phyloP scores from a whole-genome alignment of 1,284 basidiomycete species.

The Anthracocystis walkeri region DNA sequence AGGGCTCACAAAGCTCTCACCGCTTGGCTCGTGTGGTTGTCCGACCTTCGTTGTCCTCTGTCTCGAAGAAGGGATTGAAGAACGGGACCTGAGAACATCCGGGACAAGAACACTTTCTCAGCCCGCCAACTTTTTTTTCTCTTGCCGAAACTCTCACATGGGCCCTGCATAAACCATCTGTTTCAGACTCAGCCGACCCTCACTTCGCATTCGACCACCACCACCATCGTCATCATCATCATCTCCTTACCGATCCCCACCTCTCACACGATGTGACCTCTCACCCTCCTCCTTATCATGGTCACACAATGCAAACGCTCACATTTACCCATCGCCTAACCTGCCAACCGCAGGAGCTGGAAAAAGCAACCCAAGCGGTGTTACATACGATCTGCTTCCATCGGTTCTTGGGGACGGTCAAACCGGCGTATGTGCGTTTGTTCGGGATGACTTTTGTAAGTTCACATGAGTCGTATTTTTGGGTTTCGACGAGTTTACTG shows the following conservation, averaged over 20 bases:
- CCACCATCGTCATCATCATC: constrained; percentile 5
- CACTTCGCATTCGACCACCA: neutral
- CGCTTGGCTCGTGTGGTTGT: neutral
- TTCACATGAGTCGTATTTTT: neutral
- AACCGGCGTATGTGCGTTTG: constrained; percentile 19
- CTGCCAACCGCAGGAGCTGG: constrained; percentile 12
- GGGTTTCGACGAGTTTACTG: neutral
- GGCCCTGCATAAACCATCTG: constrained; percentile 16
- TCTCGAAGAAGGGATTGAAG: neutral
- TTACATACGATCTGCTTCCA: constrained; percentile 48
- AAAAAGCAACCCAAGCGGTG: constrained; percentile 14
- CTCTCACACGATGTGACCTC: neutral
- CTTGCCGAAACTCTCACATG: constrained; percentile 1
- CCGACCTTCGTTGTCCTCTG: neutral
- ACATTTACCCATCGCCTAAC: constrained; percentile 9
- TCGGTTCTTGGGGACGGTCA: constrained; percentile 33
- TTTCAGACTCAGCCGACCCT: constrained; percentile 8
- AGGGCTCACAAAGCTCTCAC: neutral
- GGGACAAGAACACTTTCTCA: too few species aligned
- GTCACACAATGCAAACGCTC: constrained; percentile 12
- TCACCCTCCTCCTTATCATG: neutral
- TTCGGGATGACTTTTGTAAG: constrained; percentile 34
- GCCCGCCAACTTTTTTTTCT: too few species aligned
- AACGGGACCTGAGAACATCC: neutral
- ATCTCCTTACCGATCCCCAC: neutral